Evolutionary conservation across 2,329 filamentous ascomycete genomes (phyloP).

Genomic region (Penicillium sp.): DNA sequence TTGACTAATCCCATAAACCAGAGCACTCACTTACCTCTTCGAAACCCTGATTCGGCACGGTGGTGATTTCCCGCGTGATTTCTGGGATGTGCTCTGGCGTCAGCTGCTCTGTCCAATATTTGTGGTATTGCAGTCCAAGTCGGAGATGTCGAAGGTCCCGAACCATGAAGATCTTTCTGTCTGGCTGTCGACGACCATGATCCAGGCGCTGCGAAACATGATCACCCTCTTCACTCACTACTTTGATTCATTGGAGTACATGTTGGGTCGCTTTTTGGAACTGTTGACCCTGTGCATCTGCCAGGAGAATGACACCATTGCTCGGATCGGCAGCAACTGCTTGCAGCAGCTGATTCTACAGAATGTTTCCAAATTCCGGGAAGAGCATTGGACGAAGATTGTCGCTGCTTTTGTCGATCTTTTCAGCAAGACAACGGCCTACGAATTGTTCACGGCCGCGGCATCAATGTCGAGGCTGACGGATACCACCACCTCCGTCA

Average conservation of each 20-base stretch:
- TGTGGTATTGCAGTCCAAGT: slow-evolving; percentile 92
- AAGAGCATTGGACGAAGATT: slow-evolving; percentile 88
- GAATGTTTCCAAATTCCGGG: slow-evolving; percentile 87
- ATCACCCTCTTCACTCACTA: slow-evolving; percentile 99
- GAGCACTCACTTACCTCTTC: slow-evolving; percentile 92
- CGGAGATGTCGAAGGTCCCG: slow-evolving; percentile 90
- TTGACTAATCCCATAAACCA: slow-evolving; percentile 18
- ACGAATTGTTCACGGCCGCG: slow-evolving; percentile 89
- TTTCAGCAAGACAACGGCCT: slow-evolving; percentile 90
- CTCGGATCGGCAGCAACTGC: slow-evolving; percentile 96
- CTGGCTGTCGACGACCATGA: slow-evolving; percentile 99
- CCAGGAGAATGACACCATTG: slow-evolving; percentile 98
- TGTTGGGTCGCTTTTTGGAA: slow-evolving; percentile 96
- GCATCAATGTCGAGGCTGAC: slow-evolving; percentile 47
- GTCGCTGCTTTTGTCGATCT: slow-evolving; percentile 94
- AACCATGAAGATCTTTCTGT: slow-evolving; percentile 97
- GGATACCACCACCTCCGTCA: slow-evolving; percentile 28
- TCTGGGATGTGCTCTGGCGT: slow-evolving; percentile 98
- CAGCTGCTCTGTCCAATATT: slow-evolving; percentile 98
- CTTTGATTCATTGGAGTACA: slow-evolving; percentile 92
- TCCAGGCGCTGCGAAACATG: slow-evolving; percentile 96
- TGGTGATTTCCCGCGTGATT: slow-evolving; percentile 84
- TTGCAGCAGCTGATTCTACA: slow-evolving; percentile 94
- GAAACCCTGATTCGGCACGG: slow-evolving; percentile 88
- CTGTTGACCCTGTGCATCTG: slow-evolving; percentile 94